Evolutionary conservation across 129 eudicot genomes (phyloP).

Genomic region (Flaveria bidentis): DNA sequence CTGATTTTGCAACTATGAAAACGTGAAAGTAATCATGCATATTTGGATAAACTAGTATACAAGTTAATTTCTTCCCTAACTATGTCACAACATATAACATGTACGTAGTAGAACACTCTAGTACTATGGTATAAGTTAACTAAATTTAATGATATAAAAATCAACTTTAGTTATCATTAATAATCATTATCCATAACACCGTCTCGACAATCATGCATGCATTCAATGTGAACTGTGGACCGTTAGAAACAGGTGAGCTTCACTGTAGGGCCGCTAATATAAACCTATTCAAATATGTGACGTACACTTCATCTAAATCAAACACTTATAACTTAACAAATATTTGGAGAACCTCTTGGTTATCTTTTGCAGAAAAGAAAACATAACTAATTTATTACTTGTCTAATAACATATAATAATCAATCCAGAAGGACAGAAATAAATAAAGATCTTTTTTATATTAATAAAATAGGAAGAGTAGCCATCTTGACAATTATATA

Average conservation of each 20-base stretch:
- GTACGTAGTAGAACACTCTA: background rate
- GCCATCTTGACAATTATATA: conserved; percentile 35
- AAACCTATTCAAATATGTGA: conserved; percentile 37
- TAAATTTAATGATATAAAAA: background rate
- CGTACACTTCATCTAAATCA: conserved; percentile 46
- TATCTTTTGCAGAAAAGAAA: conserved; percentile 33
- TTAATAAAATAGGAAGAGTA: conserved; percentile 26
- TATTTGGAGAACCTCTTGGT: conserved; percentile 40
- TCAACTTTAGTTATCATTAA: conserved; percentile 4
- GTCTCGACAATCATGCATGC: conserved; percentile 24
- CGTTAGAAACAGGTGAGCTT: conserved; percentile 28
- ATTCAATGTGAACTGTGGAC: conserved; percentile 23
- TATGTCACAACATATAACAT: too few species aligned
- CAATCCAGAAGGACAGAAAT: conserved; percentile 4
- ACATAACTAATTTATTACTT: conserved; percentile 28
- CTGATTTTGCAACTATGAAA: too few species aligned
- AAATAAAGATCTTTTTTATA: background rate
- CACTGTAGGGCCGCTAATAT: conserved; percentile 32
- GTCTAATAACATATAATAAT: conserved; percentile 20
- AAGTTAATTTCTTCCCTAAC: too few species aligned
- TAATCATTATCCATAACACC: conserved; percentile 16
- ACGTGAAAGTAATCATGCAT: too few species aligned
- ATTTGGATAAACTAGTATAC: too few species aligned
- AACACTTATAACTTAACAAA: conserved; percentile 30
- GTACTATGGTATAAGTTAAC: background rate